A percentile compares a stretch with the other conserved stretches of the same genome.
phyloP scores from a whole-genome alignment of 352 stramenopile species.

The Plasmopara halstedii region DNA sequence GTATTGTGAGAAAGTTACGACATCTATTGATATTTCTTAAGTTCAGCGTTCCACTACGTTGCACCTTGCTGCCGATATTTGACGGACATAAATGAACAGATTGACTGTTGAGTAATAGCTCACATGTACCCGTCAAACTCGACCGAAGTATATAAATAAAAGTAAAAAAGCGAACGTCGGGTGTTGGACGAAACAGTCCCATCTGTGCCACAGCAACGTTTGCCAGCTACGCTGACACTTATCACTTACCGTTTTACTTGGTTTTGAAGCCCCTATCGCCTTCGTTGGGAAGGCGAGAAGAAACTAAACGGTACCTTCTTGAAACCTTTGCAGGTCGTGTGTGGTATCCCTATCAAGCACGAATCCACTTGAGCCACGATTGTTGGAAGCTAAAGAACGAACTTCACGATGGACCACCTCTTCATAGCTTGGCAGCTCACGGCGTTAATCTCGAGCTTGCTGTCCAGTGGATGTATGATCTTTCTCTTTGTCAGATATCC shows the following conservation, averaged over 20 bases:
- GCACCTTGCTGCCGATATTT: neutral
- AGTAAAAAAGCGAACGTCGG: slow-evolving; percentile 19
- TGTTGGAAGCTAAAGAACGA: neutral
- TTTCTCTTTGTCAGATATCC: slow-evolving; percentile 66
- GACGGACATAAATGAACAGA: neutral
- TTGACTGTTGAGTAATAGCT: neutral
- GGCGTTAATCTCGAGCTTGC: slow-evolving; percentile 40
- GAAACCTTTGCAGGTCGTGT: slow-evolving; percentile 3
- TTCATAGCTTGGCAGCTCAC: slow-evolving; percentile 74
- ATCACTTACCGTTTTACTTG: slow-evolving; percentile 26
- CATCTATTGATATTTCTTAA: too few species aligned
- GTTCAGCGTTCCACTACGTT: slow-evolving; percentile 6
- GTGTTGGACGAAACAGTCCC: slow-evolving; percentile 27
- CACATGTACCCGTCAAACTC: neutral
- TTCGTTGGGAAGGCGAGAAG: neutral
- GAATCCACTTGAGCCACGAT: neutral
- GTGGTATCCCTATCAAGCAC: slow-evolving; percentile 15
- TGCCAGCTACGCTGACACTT: too few species aligned
- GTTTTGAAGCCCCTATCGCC: slow-evolving; percentile 6
- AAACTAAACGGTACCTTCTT: neutral
- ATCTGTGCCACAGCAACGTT: slow-evolving; percentile 22
- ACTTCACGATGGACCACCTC: slow-evolving; percentile 41
- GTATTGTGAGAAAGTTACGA: too few species aligned
- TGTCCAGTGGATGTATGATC: slow-evolving; percentile 52
- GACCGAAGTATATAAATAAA: slow-evolving; percentile 3